phyloP scores from a whole-genome alignment of 768 basidiomycete genomes.

The Mycena metata region DNA sequence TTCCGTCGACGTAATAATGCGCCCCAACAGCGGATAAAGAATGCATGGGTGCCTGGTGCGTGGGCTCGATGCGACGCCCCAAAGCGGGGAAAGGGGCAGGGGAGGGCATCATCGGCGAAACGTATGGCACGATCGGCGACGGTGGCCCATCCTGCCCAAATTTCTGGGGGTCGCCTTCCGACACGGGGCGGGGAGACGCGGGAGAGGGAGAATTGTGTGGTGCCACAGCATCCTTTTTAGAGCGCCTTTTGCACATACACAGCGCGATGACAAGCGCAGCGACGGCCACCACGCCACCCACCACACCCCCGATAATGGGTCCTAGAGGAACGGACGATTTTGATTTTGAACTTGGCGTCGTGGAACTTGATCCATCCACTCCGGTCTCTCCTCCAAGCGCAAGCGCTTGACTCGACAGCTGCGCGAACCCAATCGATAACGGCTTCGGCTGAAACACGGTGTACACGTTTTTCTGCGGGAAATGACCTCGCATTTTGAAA shows the following conservation, averaged over 20 bases:
- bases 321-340: conserved; percentile 8
- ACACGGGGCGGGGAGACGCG: neutral
- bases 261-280: neutral
- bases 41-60: conserved; percentile 5
- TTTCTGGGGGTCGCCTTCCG: conserved; percentile 5
- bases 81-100: neutral
- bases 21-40: conserved; percentile 7
- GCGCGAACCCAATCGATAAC: conserved; percentile 9
- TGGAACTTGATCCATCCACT: neutral
- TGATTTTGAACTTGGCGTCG: neutral
- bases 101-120: neutral
- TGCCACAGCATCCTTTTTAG: neutral
- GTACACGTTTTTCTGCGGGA: conserved; percentile 7
- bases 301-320: conserved; percentile 7
- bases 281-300: conserved; percentile 7
- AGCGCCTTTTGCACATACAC: conserved; percentile 3
- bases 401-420: conserved; percentile 8
- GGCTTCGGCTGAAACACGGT: conserved; percentile 8
- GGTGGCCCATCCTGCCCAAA: neutral
- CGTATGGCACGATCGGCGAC: neutral
- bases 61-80: conserved; percentile 9
- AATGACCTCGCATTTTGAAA: neutral
- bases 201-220: neutral
- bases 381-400: neutral
- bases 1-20: conserved; percentile 3